These are phyloP conservation scores for Puccinia coronata DNA, from an alignment of 1,284 basidiomycete genomes.

Conservation along the genomic window DNA sequence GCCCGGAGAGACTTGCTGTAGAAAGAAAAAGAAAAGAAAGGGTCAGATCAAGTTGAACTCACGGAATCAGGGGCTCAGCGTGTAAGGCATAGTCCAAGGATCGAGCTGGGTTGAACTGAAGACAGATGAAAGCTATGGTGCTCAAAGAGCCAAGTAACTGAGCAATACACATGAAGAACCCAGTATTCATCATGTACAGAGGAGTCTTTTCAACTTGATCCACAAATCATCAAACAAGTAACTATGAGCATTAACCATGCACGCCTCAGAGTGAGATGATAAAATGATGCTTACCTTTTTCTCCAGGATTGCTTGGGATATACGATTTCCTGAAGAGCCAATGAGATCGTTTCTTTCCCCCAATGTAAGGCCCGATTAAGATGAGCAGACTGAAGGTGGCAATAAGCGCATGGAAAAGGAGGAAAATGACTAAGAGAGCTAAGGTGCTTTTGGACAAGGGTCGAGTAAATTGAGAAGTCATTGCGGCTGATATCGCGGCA, in stretches of 20 bases:
- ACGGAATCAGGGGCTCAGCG: conserved; percentile 4
- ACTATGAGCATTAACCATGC: neutral
- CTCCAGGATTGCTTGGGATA: neutral
- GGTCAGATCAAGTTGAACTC: no score
- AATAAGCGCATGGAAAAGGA: neutral
- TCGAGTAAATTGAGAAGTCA: neutral
- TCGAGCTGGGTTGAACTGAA: neutral
- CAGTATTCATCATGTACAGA: neutral
- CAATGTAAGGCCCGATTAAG: neutral
- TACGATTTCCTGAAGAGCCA: neutral
- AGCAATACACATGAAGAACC: neutral
- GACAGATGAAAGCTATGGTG: neutral
- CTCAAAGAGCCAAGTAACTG: neutral
- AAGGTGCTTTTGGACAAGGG: neutral
- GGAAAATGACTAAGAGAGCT: neutral
- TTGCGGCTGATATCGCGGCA: neutral
- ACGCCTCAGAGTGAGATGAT: neutral
- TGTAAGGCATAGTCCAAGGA: neutral
- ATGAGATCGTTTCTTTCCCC: neutral
- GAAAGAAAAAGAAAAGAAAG: no score
- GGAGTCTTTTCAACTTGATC: neutral
- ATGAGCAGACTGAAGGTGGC: neutral
- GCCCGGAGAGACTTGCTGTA: no score
- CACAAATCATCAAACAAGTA: neutral
- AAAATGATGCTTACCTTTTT: neutral